Conservation (phyloP, 345 rosid species). For the Triadica sebifera region DNA sequence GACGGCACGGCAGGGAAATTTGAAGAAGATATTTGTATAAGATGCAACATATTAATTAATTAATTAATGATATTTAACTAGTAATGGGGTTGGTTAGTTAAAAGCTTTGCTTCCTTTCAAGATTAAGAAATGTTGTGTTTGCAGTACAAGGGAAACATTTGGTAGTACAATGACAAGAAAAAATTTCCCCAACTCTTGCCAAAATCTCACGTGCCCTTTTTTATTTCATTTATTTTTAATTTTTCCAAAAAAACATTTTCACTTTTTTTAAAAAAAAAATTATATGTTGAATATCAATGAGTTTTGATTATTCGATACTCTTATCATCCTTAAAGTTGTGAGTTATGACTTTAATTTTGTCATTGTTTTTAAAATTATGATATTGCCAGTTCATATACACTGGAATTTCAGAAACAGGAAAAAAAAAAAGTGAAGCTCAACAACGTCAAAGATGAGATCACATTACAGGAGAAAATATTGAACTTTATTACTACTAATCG, state of each 20-base stretch:
- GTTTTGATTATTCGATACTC: no score
- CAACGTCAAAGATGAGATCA: no score
- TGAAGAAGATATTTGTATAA: conserved; percentile 12
- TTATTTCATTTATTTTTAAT: not conserved
- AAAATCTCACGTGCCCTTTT: not conserved
- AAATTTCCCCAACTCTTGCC: not conserved
- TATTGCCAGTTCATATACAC: not conserved
- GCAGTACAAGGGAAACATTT: not conserved
- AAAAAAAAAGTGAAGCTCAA: not conserved
- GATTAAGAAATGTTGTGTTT: conserved; percentile 13
- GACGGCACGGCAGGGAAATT: conserved; percentile 36
- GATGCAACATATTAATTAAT: conserved; percentile 8
- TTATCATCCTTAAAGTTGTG: no score
- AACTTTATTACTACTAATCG: not conserved
- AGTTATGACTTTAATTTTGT: no score
- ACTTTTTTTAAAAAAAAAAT: no score
- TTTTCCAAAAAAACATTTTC: no score
- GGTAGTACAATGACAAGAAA: not conserved
- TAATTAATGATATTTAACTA: conserved; percentile 1
- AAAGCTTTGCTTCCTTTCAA: conserved; percentile 20
- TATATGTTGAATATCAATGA: no score
- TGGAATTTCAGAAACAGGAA: not conserved
- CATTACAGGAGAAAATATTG: not conserved
- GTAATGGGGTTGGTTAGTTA: conserved; percentile 20
- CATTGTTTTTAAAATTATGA: no score